Base-by-base conservation (phyloP, 176 grass and related monocot genomes). In the Coix lacrymajobi region DNA sequence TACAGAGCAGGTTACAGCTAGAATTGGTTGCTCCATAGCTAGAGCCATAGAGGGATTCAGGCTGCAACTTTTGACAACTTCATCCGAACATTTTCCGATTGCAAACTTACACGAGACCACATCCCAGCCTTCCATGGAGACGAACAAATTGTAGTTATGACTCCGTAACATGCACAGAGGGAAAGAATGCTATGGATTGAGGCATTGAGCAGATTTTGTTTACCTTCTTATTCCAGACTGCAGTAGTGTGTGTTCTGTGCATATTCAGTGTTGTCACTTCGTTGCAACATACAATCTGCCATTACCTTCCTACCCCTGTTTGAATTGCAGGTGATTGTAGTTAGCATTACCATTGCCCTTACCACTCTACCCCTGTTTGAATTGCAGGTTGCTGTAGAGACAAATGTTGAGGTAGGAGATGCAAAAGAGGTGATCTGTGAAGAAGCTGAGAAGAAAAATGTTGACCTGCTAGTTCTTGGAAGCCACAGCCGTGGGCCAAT, bases 371-470 rank as follows among this genome's bases (percentile, higher is more conserved):
- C 6, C 32, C 28, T 79, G 38, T 33, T 33, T 52, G 51, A 41
- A 83, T 69, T 51, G 39, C 67, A 92, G 92, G 75, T 86, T 81
- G 44, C 30, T 57, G 87, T 63, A 54, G 92, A 92, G 79, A 84
- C 89, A 77, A 78, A 86, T 31, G 79, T 73, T 15, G 89, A 88
- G 38, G 69, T 90, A 16, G 92, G 94, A 31, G 89, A 97, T 69
- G 83, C 91, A 16, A 97, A 94, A 83, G 91, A 94, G 69, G 75
- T 68, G 49, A 92, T 97, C 56, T 94, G 92, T 48, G 52, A 88
- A 85, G 79, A 75, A 57, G 89, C 76, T 38, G 87, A 97, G 44
- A 79, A 82, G 54, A 71, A 48, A 77, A 87, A 88, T 63, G 80
- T 97, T 9, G 83, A 90, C 48, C 78, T 97, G 85, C 85, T 97